phyloP scores from a whole-genome alignment of 139 green algal genomes.

The Chlorella sp. region DNA sequence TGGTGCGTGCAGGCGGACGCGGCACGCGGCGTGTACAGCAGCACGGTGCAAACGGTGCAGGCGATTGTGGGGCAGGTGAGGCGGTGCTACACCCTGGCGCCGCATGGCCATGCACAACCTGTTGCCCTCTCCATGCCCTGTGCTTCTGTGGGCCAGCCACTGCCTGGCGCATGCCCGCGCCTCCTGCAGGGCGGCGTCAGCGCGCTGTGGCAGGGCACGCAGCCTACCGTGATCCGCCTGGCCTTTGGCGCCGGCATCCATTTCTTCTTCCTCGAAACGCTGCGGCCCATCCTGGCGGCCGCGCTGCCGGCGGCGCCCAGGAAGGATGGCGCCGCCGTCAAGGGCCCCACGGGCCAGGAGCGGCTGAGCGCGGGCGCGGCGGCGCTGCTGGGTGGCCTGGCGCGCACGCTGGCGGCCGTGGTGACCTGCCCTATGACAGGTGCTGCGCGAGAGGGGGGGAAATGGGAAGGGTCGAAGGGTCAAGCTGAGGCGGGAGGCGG shows the following conservation, averaged over 20 bases:
- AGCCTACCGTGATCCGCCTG: conserved; percentile 75
- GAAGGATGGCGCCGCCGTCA: too few species aligned
- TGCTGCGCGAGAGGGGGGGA: too few species aligned
- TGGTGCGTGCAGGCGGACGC: conserved; percentile 84
- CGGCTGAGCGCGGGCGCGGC: too few species aligned
- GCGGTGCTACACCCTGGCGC: neutral
- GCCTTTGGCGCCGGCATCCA: conserved; percentile 75
- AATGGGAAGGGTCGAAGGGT: too few species aligned
- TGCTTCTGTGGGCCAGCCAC: neutral
- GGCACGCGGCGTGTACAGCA: conserved; percentile 31
- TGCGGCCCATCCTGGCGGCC: too few species aligned
- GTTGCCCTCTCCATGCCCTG: neutral
- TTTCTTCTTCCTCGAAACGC: conserved; percentile 73
- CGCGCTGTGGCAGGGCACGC: conserved; percentile 75
- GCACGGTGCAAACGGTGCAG: conserved; percentile 43
- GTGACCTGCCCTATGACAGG: conserved; percentile 80
- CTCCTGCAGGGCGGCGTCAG: conserved; percentile 22
- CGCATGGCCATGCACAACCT: neutral
- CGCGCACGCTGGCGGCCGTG: conserved; percentile 73
- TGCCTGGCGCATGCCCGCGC: too few species aligned
- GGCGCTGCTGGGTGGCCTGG: conserved; percentile 68
- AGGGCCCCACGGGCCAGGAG: too few species aligned
- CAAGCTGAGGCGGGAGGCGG: too few species aligned
- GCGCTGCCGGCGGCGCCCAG: too few species aligned
- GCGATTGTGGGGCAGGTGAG: conserved; percentile 50